phyloP scores from a whole-genome alignment of 2,329 filamentous ascomycete species.

The Calcarisporium arbuscula region DNA sequence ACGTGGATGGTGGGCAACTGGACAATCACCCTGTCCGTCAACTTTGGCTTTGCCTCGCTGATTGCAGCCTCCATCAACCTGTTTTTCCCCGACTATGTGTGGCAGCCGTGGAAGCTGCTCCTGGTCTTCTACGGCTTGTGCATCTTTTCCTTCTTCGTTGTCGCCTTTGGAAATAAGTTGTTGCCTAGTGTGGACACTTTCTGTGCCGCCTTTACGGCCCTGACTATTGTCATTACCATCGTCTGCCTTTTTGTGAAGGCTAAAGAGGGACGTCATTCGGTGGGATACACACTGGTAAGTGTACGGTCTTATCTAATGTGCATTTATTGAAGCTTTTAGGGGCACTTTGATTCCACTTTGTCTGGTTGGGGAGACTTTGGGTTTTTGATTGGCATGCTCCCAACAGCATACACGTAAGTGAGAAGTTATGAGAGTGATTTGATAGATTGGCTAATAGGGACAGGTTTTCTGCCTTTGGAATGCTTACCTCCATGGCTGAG shows the following conservation, averaged over 20 bases:
- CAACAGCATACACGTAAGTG: conserved; percentile 36
- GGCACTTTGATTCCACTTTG: conserved; percentile 47
- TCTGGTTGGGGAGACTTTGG: too few species aligned
- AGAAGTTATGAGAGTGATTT: neutral
- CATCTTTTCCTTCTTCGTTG: conserved; percentile 35
- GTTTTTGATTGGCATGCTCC: too few species aligned
- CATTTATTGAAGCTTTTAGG: too few species aligned
- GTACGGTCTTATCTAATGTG: too few species aligned
- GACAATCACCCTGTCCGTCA: conserved; percentile 59
- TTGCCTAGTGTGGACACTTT: conserved; percentile 54
- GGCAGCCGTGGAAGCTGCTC: conserved; percentile 46
- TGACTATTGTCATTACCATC: conserved; percentile 51
- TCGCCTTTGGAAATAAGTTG: conserved; percentile 49
- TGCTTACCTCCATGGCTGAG: conserved; percentile 58
- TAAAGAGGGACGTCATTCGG: conserved; percentile 44
- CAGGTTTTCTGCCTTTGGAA: conserved; percentile 51
- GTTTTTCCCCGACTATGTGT: conserved; percentile 9
- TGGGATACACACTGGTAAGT: conserved; percentile 28
- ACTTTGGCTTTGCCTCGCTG: conserved; percentile 59
- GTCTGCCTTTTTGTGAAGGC: conserved; percentile 50
- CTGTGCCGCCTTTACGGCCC: conserved; percentile 47
- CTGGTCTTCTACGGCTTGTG: conserved; percentile 58
- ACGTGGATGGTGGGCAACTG: conserved; percentile 67
- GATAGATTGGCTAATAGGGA: neutral
- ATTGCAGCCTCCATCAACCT: conserved; percentile 10